phyloP scores from a whole-genome alignment of 73 alveolate genomes.

The Tetrahymena elliotti region DNA sequence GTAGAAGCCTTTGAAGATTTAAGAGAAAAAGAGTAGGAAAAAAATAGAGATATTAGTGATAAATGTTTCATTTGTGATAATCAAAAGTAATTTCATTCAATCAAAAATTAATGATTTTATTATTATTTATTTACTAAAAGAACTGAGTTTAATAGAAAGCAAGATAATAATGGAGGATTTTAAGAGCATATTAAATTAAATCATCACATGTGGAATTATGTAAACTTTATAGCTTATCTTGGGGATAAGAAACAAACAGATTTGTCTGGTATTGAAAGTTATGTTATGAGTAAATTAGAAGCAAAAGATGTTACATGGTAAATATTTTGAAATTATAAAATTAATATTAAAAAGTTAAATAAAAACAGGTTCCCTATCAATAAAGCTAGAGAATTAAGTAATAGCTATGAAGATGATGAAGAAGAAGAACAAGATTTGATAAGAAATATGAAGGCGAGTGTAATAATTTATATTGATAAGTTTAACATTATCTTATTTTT shows the following conservation, averaged over 20 bases:
- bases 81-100: slow-evolving; percentile 43
- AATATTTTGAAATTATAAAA: not conserved
- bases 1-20: slow-evolving; percentile 66
- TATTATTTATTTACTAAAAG: not conserved
- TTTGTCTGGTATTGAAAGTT: slow-evolving; percentile 46
- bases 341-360: not conserved
- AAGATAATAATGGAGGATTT: slow-evolving; percentile 40
- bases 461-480: not conserved
- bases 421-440: slow-evolving; percentile 18
- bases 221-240: slow-evolving; percentile 61
- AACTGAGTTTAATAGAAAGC: not conserved
- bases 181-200: slow-evolving; percentile 46
- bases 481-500: not conserved
- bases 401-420: slow-evolving; percentile 7
- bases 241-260: slow-evolving; percentile 47
- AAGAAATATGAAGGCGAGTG: not conserved
- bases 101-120: not conserved
- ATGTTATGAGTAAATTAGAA: slow-evolving; percentile 12
- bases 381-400: slow-evolving; percentile 34
- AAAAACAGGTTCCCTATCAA: slow-evolving; percentile 25
- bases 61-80: slow-evolving; percentile 68
- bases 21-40: slow-evolving; percentile 52
- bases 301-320: slow-evolving; percentile 24
- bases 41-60: slow-evolving; percentile 43
- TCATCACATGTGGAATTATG: slow-evolving; percentile 73